Base-by-base conservation (phyloP, 345 rosid species). In the Kernera saxatilis region DNA sequence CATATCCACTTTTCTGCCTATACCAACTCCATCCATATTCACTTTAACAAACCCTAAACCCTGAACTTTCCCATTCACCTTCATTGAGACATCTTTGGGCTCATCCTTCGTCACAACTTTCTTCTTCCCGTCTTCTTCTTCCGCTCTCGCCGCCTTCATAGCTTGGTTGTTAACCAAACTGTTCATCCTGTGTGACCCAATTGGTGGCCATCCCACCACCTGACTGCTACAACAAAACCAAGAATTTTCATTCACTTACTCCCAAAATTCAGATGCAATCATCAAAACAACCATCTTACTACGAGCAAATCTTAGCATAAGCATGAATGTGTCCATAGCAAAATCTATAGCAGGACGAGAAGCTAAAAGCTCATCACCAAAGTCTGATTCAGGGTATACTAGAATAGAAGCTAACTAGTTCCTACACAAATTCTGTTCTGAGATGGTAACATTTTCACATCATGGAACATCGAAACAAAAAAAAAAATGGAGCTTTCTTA, bases 201-300 rank as follows among this genome's bases (percentile, higher is more conserved):
- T 74, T 8, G 97, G 97, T 6, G 98, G 98, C 98, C 98, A 92
- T 69, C 98, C 98, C 72, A 89, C 98, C 59, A 87, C 86, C 74
- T 86, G 96, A 73, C 96, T 86, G 89, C 79, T 82, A 15, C 56
- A 62, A 62, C 66, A 55, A 48, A 73, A 37, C 75, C 63, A 72
- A 41, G 15, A 45, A 26, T 0, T 13, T 5, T 17, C 11, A 46
- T 10, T 23, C 56, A 33, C 1, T 32, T 7, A 33, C 35, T 32
- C 73, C n/a, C 46, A 0, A 44, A 44, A n/a, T 23, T 27, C 19
- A 57, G 55, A 70, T 27, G 40, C 19, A 14, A 39, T 49, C 68
- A 51, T 9, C 33, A 14, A 61, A 17, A 50, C 61, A 27, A 19
- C 6, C 41, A 51, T 67, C 46, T 61, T 14, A 43, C 32, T 39